Conservation (phyloP, 2,329 filamentous ascomycete species). For the Helotiales sp. region DNA sequence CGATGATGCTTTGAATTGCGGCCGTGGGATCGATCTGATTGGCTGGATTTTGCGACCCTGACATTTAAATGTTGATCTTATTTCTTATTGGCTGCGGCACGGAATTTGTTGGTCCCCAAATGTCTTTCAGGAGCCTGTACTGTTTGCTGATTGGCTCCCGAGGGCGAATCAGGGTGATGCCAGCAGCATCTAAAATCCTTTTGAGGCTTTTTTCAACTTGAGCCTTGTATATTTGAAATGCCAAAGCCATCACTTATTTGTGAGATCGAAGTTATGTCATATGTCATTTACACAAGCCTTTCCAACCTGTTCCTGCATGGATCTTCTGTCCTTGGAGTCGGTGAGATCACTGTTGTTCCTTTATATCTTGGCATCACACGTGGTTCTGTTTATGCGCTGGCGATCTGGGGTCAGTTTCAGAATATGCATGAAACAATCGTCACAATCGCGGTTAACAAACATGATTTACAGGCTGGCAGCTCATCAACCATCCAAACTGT, state of each 20-base stretch:
- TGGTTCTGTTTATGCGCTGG: conserved; percentile 4
- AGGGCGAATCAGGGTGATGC: not conserved
- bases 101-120: not conserved
- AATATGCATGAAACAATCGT: conserved; percentile 10
- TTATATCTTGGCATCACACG: not conserved
- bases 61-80: not conserved
- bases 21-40: not conserved
- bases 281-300: not conserved
- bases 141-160: not conserved
- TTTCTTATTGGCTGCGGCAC: not conserved
- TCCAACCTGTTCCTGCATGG: not conserved
- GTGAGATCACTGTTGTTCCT: not conserved
- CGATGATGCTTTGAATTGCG: too few relatives aligned
- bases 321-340: not conserved
- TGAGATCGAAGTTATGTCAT: too few relatives aligned
- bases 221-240: not conserved
- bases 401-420: conserved; percentile 3
- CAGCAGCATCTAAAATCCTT: not conserved
- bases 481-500: not conserved
- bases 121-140: not conserved
- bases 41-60: not conserved
- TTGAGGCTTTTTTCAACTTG: too few relatives aligned
- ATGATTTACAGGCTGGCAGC: not conserved
- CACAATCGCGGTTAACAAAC: conserved; percentile 4
- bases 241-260: not conserved